A percentile compares a stretch with the other conserved stretches of the same genome.
phyloP scores from a whole-genome alignment of 1,139 yeast species.

The Suhomyces bokatorum region DNA sequence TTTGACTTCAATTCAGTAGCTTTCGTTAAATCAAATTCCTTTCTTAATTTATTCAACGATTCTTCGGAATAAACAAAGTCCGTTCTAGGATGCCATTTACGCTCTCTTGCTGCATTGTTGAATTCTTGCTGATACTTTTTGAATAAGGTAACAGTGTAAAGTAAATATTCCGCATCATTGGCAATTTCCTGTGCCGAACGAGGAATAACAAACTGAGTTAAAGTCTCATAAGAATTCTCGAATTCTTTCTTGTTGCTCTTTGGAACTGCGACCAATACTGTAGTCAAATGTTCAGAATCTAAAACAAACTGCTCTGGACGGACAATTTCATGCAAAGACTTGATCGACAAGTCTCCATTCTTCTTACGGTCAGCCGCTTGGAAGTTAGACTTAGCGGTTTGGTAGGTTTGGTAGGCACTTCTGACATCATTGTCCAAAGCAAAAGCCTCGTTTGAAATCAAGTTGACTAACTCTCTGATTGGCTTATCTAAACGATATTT shows the following conservation, averaged over 20 bases:
- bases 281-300: constrained; percentile 81
- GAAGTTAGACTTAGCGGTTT: constrained; percentile 78
- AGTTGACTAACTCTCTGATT: constrained; percentile 68
- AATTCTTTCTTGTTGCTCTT: constrained; percentile 60
- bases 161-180: constrained; percentile 68
- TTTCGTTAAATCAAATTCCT: constrained; percentile 75
- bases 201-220: constrained; percentile 84
- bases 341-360: constrained; percentile 89
- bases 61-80: constrained; percentile 89
- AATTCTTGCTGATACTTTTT: constrained; percentile 76
- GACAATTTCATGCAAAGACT: constrained; percentile 87
- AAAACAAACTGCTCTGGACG: constrained; percentile 81
- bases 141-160: constrained; percentile 82
- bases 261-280: constrained; percentile 86
- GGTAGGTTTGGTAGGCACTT: constrained; percentile 66
- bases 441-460: constrained; percentile 74
- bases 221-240: constrained; percentile 68
- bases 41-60: constrained; percentile 64
- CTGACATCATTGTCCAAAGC: constrained; percentile 84
- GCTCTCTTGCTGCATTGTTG: constrained; percentile 71
- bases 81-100: constrained; percentile 83
- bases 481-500: constrained; percentile 86
- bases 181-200: constrained; percentile 75
- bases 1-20: constrained; percentile 73
- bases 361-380: constrained; percentile 89